Evolutionary conservation across 306 rosid genomes (phyloP).

Genomic region (Arachis hypogaea): DNA sequence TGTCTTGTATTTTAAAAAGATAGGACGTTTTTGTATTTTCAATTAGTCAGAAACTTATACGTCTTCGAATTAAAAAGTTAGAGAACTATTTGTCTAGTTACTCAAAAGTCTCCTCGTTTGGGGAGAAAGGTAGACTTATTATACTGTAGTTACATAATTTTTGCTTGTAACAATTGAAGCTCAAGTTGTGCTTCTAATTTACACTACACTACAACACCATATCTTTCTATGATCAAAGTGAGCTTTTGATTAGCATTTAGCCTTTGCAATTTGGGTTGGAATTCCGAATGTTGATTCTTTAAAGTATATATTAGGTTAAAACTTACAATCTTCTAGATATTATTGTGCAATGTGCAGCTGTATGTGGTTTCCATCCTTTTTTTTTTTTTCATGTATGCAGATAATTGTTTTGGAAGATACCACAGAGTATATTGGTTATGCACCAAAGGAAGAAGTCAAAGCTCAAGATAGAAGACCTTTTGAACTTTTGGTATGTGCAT

Average conservation of each 20-base stretch:
- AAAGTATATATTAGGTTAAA: no score
- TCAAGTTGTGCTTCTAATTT: constrained; percentile 21
- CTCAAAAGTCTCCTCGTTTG: no score
- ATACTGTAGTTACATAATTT: constrained; percentile 3
- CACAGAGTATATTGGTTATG: constrained; percentile 73
- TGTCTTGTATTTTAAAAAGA: no score
- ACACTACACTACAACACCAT: not conserved
- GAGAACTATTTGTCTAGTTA: no score
- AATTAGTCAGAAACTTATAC: no score
- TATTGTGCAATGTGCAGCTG: not conserved
- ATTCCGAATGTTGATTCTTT: no score
- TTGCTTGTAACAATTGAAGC: constrained; percentile 26
- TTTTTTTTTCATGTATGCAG: constrained; percentile 52
- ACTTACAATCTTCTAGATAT: constrained; percentile 4
- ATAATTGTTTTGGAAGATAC: constrained; percentile 93
- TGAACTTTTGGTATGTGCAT: constrained; percentile 85
- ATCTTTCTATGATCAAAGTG: not conserved
- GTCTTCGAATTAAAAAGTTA: no score
- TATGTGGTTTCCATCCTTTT: not conserved
- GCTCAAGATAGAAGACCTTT: constrained; percentile 89
- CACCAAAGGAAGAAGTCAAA: constrained; percentile 65
- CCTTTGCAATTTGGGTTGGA: not conserved
- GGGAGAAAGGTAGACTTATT: not conserved
- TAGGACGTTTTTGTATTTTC: no score
- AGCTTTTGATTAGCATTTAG: not conserved